These are phyloP conservation scores for Theileria annulata DNA, from an alignment of 169 alveolate genomes.

Conservation along the genomic window DNA sequence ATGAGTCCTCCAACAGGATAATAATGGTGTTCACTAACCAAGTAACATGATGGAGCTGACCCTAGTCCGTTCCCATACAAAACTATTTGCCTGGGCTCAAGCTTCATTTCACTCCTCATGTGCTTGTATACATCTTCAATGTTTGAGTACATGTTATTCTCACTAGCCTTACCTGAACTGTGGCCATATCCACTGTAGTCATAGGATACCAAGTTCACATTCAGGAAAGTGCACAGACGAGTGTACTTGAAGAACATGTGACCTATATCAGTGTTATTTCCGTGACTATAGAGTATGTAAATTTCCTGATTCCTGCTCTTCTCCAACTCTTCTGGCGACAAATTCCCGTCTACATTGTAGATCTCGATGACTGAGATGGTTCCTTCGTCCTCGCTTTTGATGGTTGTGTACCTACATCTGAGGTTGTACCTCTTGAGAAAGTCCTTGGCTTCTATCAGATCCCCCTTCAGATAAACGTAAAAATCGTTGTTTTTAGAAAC, in stretches of 20 bases:
- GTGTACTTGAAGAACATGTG: slow-evolving; percentile 62
- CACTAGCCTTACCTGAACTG: slow-evolving; percentile 79
- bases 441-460: slow-evolving; percentile 4
- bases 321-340: slow-evolving; percentile 5
- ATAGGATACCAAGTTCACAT: slow-evolving; percentile 81
- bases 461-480: slow-evolving; percentile 8
- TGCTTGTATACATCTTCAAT: slow-evolving; percentile 74
- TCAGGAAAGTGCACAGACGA: slow-evolving; percentile 59
- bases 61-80: slow-evolving; percentile 89
- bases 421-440: slow-evolving; percentile 21
- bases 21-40: slow-evolving; percentile 56
- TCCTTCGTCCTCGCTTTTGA: neutral
- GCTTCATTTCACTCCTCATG: slow-evolving; percentile 52
- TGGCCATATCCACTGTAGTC: slow-evolving; percentile 92
- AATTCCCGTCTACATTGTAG: slow-evolving; percentile 15
- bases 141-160: slow-evolving; percentile 70
- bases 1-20: slow-evolving; percentile 85
- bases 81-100: slow-evolving; percentile 72
- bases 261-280: slow-evolving; percentile 90
- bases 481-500: slow-evolving; percentile 47
- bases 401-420: slow-evolving; percentile 3
- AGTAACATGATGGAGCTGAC: slow-evolving; percentile 84
- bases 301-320: slow-evolving; percentile 43
- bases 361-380: slow-evolving; percentile 16
- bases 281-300: slow-evolving; percentile 84